phyloP scores from a whole-genome alignment of 1,139 yeast species.

The Scheffersomyces insectosa region DNA sequence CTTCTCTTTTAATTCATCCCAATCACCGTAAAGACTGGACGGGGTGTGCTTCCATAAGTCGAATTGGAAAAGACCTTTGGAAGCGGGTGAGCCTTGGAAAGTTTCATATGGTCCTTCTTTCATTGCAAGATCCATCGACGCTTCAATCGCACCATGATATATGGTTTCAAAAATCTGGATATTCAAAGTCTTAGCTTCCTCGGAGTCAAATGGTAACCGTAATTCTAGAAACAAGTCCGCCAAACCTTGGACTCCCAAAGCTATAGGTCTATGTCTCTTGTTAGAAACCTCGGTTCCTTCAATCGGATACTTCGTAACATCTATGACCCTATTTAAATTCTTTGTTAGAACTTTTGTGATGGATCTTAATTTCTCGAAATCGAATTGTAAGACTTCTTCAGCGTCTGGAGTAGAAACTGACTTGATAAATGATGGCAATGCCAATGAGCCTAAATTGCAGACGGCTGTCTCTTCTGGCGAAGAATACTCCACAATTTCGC shows the following conservation, averaged over 20 bases:
- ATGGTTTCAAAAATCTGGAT: constrained; percentile 86
- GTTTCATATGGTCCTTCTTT: constrained; percentile 66
- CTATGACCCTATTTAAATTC: constrained; percentile 76
- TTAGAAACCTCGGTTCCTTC: constrained; percentile 69
- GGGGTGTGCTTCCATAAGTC: constrained; percentile 83
- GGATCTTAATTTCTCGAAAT: constrained; percentile 69
- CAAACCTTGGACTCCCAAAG: constrained; percentile 87
- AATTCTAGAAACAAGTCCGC: constrained; percentile 82
- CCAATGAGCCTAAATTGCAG: constrained; percentile 55
- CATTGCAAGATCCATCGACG: constrained; percentile 73
- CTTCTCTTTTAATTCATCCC: constrained; percentile 68
- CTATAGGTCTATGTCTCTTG: constrained; percentile 79
- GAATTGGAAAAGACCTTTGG: constrained; percentile 73
- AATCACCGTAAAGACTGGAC: constrained; percentile 63
- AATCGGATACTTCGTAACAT: constrained; percentile 78
- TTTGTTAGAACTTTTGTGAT: constrained; percentile 73
- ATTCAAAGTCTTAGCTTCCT: constrained; percentile 69
- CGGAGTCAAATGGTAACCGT: constrained; percentile 78
- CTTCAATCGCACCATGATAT: constrained; percentile 82
- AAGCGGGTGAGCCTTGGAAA: constrained; percentile 80
- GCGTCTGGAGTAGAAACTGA: constrained; percentile 61
- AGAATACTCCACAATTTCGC: constrained; percentile 58
- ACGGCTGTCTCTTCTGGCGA: constrained; percentile 58
- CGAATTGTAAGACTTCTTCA: constrained; percentile 48
- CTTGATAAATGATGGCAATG: constrained; percentile 46